Evolutionary conservation across 345 rosid species (phyloP).

Genomic region (Nephelium lappaceum): DNA sequence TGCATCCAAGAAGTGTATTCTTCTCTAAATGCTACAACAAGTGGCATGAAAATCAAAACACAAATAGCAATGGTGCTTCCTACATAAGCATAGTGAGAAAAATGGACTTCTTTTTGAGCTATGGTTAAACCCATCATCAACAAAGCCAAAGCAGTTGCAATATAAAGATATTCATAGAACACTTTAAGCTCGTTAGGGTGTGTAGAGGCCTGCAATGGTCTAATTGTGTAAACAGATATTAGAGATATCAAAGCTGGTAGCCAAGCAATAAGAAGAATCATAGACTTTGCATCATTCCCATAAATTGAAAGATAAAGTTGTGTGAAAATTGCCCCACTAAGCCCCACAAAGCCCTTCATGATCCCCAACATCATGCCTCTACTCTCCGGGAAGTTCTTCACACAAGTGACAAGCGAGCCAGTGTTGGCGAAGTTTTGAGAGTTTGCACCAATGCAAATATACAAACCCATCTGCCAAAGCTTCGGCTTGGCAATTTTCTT

Average conservation of each 20-base stretch:
- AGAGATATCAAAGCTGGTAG: constrained; percentile 55
- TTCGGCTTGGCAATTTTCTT: constrained; percentile 34
- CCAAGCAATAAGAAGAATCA: constrained; percentile 62
- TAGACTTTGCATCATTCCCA: constrained; percentile 33
- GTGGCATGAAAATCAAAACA: constrained; percentile 52
- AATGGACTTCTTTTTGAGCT: constrained; percentile 33
- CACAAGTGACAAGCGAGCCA: constrained; percentile 54
- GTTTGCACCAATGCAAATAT: constrained; percentile 63
- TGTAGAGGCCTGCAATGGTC: constrained; percentile 41
- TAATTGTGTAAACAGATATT: constrained; percentile 42
- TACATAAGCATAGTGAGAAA: constrained; percentile 40
- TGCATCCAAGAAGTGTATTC: constrained; percentile 43
- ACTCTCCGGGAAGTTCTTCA: constrained; percentile 62
- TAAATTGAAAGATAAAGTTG: constrained; percentile 53
- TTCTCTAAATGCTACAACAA: constrained; percentile 46
- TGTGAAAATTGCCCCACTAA: constrained; percentile 55
- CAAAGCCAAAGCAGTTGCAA: constrained; percentile 53
- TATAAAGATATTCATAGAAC: constrained; percentile 51
- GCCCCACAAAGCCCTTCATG: constrained; percentile 53
- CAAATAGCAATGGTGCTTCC: constrained; percentile 38
- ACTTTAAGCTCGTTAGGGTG: constrained; percentile 53
- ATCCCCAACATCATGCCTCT: constrained; percentile 58
- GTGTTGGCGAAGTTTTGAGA: constrained; percentile 66
- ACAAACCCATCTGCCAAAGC: constrained; percentile 68
- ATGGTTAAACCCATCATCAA: constrained; percentile 56